These are phyloP conservation scores for Physcomitrium patens DNA, from an alignment of 225 moss, liverwort and hornwort species.

Conservation along the genomic window DNA sequence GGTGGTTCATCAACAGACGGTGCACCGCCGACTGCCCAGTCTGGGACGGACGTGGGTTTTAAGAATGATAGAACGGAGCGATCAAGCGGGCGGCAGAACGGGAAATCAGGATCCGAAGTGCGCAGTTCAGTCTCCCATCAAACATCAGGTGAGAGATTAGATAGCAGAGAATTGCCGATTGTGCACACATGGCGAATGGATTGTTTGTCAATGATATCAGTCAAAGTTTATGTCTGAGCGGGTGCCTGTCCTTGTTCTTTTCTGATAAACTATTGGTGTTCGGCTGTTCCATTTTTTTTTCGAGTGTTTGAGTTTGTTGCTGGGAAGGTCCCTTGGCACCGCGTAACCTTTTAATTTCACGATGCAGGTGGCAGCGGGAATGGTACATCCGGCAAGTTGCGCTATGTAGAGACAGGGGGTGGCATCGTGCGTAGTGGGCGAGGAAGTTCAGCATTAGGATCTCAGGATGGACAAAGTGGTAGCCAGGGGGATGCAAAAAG, in stretches of 20 bases:
- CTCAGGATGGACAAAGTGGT: conserved; percentile 31
- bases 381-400: conserved; percentile 40
- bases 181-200: not conserved
- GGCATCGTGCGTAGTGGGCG: conserved; percentile 47
- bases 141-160: conserved; percentile 42
- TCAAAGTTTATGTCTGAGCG: too few species aligned
- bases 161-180: not conserved
- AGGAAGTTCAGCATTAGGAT: conserved; percentile 11
- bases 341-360: too few species aligned
- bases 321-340: too few species aligned
- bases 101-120: conserved; percentile 50
- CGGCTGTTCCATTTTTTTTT: too few species aligned
- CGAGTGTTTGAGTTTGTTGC: too few species aligned
- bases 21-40: conserved; percentile 26
- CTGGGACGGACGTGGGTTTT: conserved; percentile 40
- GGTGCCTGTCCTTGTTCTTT: too few species aligned
- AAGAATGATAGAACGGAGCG: conserved; percentile 67
- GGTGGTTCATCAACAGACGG: conserved; percentile 26
- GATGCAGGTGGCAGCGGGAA: not conserved
- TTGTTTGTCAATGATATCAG: too few species aligned
- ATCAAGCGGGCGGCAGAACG: conserved; percentile 44
- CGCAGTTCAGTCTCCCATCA: conserved; percentile 47
- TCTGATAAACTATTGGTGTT: too few species aligned
- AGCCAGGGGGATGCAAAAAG: conserved; percentile 46
- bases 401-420: conserved; percentile 47